Percentiles rank a stretch among this genome's conserved stretches.
These are phyloP conservation scores for Aspergillus sp. DNA, from an alignment of 2,329 filamentous ascomycete species.

Conservation along the genomic window DNA sequence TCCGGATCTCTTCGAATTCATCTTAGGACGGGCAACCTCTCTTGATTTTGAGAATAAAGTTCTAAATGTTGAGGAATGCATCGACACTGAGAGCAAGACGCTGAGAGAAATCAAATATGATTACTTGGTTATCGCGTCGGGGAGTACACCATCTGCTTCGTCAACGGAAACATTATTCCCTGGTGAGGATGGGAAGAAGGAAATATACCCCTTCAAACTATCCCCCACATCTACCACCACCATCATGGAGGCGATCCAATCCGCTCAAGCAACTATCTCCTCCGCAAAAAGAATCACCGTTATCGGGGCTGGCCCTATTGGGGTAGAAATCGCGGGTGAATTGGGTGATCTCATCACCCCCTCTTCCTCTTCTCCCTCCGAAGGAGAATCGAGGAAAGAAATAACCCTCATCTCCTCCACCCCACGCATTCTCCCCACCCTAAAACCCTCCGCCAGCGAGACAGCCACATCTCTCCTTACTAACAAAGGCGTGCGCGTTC, in stretches of 20 bases:
- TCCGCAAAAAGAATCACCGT: slow-evolving; percentile 50
- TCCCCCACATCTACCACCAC: not conserved
- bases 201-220: not conserved
- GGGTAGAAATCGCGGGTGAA: slow-evolving; percentile 54
- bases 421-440: slow-evolving; percentile 28
- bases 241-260: slow-evolving; percentile 37
- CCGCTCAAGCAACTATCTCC: slow-evolving; percentile 38
- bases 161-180: accelerated
- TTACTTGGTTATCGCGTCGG: slow-evolving; percentile 60
- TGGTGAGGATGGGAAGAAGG: not conserved
- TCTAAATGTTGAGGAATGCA: slow-evolving; percentile 40
- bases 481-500: slow-evolving; percentile 50
- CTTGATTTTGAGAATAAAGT: slow-evolving; percentile 49
- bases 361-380: not conserved
- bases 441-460: slow-evolving; percentile 35
- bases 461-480: slow-evolving; percentile 51
- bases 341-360: slow-evolving; percentile 39
- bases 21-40: slow-evolving; percentile 52
- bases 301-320: slow-evolving; percentile 52
- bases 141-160: slow-evolving; percentile 48
- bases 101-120: slow-evolving; percentile 49
- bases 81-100: not conserved
- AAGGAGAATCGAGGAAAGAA: slow-evolving; percentile 29
- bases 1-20: slow-evolving; percentile 51
- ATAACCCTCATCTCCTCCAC: slow-evolving; percentile 43